A percentile compares a stretch with the other conserved stretches of the same genome.
Evolutionary conservation across 2,329 filamentous ascomycete species (phyloP).

Genomic region (Tolypocladium cylindrosporum): DNA sequence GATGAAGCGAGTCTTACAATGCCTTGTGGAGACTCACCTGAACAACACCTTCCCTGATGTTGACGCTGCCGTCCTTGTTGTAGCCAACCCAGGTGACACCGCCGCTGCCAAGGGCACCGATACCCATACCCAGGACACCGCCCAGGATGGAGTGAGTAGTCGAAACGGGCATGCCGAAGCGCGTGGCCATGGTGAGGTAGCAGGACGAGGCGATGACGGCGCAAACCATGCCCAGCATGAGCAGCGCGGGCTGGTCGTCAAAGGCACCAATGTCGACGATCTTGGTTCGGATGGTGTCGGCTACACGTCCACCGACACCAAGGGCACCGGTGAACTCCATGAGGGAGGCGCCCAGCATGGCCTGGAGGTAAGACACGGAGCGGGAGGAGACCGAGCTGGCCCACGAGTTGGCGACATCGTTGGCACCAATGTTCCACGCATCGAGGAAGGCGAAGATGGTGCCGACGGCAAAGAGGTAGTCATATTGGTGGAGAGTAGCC

Average conservation of each 20-base stretch:
- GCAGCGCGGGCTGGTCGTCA: conserved; percentile 33
- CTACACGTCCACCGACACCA: conserved; percentile 49
- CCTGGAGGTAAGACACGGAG: conserved; percentile 51
- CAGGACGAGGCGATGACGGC: conserved; percentile 41
- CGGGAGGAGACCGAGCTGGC: conserved; percentile 64
- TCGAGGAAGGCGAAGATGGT: conserved; percentile 57
- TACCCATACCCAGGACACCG: conserved; percentile 48
- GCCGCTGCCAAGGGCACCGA: conserved; percentile 40
- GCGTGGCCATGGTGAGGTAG: conserved; percentile 48
- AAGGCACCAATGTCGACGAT: conserved; percentile 42
- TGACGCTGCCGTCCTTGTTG: conserved; percentile 22
- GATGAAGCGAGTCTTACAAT: background rate
- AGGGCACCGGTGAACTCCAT: conserved; percentile 55
- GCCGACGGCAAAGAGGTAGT: conserved; percentile 55
- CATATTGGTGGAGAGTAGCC: conserved; percentile 34
- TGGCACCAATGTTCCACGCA: conserved; percentile 49
- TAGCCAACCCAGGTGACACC: conserved; percentile 45
- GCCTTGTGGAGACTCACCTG: conserved; percentile 20
- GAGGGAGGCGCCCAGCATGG: conserved; percentile 45
- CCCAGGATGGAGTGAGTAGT: conserved; percentile 53
- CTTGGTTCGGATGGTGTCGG: conserved; percentile 52
- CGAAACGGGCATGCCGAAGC: conserved; percentile 46
- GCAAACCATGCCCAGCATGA: conserved; percentile 51
- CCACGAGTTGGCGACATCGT: conserved; percentile 70
- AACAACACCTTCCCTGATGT: conserved; percentile 39